Conservation (phyloP, 208 protist genomes). For the Trypanosoma cruzi region DNA sequence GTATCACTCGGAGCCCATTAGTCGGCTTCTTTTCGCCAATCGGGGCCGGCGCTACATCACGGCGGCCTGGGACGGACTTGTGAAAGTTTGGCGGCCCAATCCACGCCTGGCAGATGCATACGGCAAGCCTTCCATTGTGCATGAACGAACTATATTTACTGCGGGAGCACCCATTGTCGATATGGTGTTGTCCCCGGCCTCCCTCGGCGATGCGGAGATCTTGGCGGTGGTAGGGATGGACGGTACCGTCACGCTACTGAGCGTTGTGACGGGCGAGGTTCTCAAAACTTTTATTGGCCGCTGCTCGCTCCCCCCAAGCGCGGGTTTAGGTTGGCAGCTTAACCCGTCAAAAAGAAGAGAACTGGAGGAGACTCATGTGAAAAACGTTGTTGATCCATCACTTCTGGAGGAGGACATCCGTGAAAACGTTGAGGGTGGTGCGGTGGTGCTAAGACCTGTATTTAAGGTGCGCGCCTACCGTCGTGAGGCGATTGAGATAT, state of each 20-base stretch:
- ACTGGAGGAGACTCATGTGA: not conserved
- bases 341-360: not conserved
- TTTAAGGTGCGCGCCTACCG: conserved; percentile 87
- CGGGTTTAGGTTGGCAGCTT: not conserved
- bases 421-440: not conserved
- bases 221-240: conserved; percentile 72
- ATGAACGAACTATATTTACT: conserved; percentile 71
- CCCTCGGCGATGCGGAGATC: conserved; percentile 79
- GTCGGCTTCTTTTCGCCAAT: conserved; percentile 53
- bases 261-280: conserved; percentile 64
- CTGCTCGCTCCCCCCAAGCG: not conserved
- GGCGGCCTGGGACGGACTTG: conserved; percentile 68
- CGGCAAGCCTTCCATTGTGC: conserved; percentile 56
- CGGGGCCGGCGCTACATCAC: conserved; percentile 71
- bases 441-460: conserved; percentile 52
- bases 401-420: not conserved
- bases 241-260: conserved; percentile 81
- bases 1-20: conserved; percentile 77
- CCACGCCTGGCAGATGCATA: conserved; percentile 46
- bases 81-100: conserved; percentile 84
- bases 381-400: not conserved
- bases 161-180: conserved; percentile 67
- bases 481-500: conserved; percentile 76
- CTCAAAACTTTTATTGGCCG: conserved; percentile 78
- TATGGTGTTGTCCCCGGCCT: conserved; percentile 45